Conservation (phyloP, 116 monocot species). For the Dioscorea cayenensis region DNA sequence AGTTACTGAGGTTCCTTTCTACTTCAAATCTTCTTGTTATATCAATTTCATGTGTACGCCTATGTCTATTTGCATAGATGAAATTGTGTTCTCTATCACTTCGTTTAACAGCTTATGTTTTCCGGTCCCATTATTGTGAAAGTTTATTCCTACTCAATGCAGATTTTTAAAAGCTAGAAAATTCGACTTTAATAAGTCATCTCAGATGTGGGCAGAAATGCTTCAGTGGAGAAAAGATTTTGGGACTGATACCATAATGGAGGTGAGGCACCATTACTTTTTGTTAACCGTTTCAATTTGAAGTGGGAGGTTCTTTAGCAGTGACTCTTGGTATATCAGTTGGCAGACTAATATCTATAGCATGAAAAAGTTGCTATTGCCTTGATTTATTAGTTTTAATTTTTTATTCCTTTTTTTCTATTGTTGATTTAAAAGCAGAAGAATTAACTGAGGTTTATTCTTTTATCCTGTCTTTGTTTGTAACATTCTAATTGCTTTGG, state of each 20-base stretch:
- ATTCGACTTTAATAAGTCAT: conserved; percentile 61
- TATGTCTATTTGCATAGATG: neutral
- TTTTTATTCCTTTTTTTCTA: neutral
- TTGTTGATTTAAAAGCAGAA: neutral
- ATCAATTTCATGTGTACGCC: neutral
- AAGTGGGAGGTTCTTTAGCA: neutral
- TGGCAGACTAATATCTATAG: neutral
- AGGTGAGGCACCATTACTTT: conserved; percentile 23
- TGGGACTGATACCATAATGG: conserved; percentile 60
- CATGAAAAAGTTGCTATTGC: no score
- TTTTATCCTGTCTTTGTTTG: neutral
- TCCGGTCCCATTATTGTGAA: neutral
- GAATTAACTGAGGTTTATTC: neutral
- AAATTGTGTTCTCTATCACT: neutral
- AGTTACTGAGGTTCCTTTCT: neutral
- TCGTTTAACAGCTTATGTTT: neutral
- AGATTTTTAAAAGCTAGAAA: conserved; percentile 84
- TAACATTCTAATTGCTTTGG: no score
- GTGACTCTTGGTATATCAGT: neutral
- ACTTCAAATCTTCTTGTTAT: neutral
- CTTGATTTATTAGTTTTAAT: neutral
- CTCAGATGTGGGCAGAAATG: conserved; percentile 87
- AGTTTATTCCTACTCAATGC: neutral
- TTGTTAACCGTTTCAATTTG: neutral
- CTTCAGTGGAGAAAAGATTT: conserved; percentile 77